Evolutionary conservation across 768 basidiomycete species (phyloP).

Genomic region (Dioszegia aurantiaca): DNA sequence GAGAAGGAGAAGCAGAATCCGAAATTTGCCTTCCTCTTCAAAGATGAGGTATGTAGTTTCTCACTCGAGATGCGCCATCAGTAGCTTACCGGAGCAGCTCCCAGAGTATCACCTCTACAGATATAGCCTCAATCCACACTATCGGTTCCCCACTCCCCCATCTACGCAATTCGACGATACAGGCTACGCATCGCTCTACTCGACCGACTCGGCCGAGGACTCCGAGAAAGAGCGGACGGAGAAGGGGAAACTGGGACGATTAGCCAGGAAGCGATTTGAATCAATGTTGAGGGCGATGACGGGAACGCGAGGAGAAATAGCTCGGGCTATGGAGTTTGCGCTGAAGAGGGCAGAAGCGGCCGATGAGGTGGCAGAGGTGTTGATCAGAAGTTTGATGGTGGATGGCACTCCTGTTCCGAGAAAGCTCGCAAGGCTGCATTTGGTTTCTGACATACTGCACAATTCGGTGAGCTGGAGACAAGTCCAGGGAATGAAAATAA

Average conservation of each 20-base stretch:
- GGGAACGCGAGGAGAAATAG: slow-evolving; percentile 84
- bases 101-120: slow-evolving; percentile 55
- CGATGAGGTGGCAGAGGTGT: slow-evolving; percentile 86
- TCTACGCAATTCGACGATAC: slow-evolving; percentile 52
- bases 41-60: slow-evolving; percentile 54
- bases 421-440: slow-evolving; percentile 88
- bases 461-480: slow-evolving; percentile 61
- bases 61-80: slow-evolving; percentile 22
- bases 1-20: slow-evolving; percentile 76
- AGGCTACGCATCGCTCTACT: slow-evolving; percentile 52
- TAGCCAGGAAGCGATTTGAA: slow-evolving; percentile 81
- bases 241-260: slow-evolving; percentile 72
- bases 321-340: slow-evolving; percentile 94
- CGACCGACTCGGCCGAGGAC: slow-evolving; percentile 91
- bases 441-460: slow-evolving; percentile 96
- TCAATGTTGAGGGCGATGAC: slow-evolving; percentile 82
- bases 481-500: background rate
- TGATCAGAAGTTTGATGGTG: slow-evolving; percentile 80
- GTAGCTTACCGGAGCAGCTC: slow-evolving; percentile 38
- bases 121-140: slow-evolving; percentile 50
- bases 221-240: slow-evolving; percentile 68
- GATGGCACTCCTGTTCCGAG: slow-evolving; percentile 95
- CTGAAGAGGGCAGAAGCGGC: slow-evolving; percentile 95
- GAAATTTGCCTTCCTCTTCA: slow-evolving; percentile 72
- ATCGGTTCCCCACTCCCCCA: slow-evolving; percentile 52